These are phyloP conservation scores for Gossypium anomalum DNA, from an alignment of 345 rosid species.

Conservation along the genomic window DNA sequence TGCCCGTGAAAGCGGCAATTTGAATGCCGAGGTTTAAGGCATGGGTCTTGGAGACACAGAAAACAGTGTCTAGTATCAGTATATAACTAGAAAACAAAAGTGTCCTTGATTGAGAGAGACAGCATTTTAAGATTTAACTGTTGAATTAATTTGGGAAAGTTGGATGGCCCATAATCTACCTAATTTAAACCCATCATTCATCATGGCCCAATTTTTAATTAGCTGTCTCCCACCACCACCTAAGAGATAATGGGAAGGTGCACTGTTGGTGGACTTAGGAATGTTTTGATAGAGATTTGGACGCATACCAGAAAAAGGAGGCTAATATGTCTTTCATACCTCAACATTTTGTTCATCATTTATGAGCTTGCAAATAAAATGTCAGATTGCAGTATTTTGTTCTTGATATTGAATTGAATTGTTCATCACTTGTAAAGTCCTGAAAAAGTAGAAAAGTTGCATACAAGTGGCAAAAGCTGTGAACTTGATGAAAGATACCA, in stretches of 20 bases:
- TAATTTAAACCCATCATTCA: neutral
- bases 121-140: neutral
- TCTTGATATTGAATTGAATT: neutral
- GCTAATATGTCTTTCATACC: neutral
- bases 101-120: neutral
- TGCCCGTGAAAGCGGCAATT: neutral
- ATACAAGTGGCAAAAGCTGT: neutral
- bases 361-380: neutral
- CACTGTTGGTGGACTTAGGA: neutral
- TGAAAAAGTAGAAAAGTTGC: neutral
- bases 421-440: neutral
- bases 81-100: neutral
- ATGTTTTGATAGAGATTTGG: neutral
- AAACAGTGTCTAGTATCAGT: neutral
- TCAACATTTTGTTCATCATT: neutral
- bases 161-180: neutral
- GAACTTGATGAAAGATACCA: neutral
- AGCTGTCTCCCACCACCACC: constrained; percentile 30
- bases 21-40: too few relatives aligned
- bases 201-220: constrained; percentile 7
- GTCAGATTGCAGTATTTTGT: neutral
- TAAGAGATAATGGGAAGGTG: neutral
- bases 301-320: neutral
- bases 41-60: too few relatives aligned
- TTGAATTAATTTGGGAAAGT: neutral